Evolutionary conservation across 805 yeast species (phyloP).

Genomic region (Monosporozyma siamensis): DNA sequence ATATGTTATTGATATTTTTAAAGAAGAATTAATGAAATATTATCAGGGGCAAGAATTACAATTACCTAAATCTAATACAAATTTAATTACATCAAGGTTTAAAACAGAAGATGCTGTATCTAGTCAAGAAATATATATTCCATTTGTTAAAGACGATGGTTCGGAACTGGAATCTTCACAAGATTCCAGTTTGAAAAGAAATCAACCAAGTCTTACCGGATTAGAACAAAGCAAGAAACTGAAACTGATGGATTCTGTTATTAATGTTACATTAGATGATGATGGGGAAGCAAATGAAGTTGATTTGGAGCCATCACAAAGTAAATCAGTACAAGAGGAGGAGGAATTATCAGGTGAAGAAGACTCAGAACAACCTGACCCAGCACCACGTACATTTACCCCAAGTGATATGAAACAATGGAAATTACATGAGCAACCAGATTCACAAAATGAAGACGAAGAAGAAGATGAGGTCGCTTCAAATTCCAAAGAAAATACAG

Average conservation of each 20-base stretch:
- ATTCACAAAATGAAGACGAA: too few species aligned
- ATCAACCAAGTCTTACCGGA: too few species aligned
- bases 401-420: neutral
- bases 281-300: neutral
- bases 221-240: too few species aligned
- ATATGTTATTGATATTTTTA: constrained; percentile 45
- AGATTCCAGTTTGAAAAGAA: neutral
- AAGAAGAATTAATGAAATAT: constrained; percentile 39
- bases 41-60: constrained; percentile 35
- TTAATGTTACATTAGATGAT: constrained; percentile 2
- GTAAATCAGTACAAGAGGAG: too few species aligned
- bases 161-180: neutral
- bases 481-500: constrained; percentile 5
- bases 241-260: neutral
- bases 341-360: too few species aligned
- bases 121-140: constrained; percentile 7
- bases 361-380: too few species aligned
- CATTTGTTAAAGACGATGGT: neutral
- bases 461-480: too few species aligned
- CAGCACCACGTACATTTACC: too few species aligned
- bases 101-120: neutral
- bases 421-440: neutral
- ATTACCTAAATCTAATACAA: constrained; percentile 19
- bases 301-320: too few species aligned
- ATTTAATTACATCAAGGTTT: neutral